phyloP scores from a whole-genome alignment of 257 asterid species.

The Thymus mandschuricus region DNA sequence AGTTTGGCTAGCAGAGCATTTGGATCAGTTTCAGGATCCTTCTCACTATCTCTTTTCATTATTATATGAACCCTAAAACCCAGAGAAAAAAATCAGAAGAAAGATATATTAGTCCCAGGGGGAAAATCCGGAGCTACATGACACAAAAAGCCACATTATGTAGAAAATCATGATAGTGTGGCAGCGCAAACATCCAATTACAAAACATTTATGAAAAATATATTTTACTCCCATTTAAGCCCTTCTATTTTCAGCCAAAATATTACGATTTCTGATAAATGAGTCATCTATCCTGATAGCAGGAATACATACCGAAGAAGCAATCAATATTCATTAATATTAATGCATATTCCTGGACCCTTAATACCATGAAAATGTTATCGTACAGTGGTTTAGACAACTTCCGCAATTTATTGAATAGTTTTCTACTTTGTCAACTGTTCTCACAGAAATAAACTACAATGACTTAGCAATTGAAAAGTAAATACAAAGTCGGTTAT shows the following conservation, averaged over 20 bases:
- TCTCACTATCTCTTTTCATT: constrained; percentile 75
- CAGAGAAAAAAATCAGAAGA: constrained; percentile 20
- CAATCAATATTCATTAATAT: not conserved
- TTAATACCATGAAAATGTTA: constrained; percentile 13
- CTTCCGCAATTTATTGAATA: constrained; percentile 6
- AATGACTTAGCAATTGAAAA: not conserved
- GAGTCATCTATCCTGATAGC: constrained; percentile 9
- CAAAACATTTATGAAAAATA: not conserved
- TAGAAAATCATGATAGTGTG: constrained; percentile 2
- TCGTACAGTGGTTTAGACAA: not conserved
- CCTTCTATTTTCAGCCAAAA: not conserved
- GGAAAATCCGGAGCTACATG: constrained; percentile 19
- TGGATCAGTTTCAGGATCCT: constrained; percentile 74
- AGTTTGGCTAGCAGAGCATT: constrained; percentile 76
- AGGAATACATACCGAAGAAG: constrained; percentile 4
- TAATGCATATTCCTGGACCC: constrained; percentile 5
- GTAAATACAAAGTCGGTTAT: not conserved
- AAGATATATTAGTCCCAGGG: constrained; percentile 10
- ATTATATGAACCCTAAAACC: constrained; percentile 73
- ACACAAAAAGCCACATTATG: constrained; percentile 15
- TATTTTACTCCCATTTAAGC: not conserved
- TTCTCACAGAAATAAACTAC: not conserved
- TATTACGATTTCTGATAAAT: not conserved
- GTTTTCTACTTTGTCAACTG: not conserved
- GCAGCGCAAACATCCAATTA: not conserved